These are phyloP conservation scores for Claviceps purpurea DNA, from an alignment of 2,329 filamentous ascomycete species.

Conservation along the genomic window DNA sequence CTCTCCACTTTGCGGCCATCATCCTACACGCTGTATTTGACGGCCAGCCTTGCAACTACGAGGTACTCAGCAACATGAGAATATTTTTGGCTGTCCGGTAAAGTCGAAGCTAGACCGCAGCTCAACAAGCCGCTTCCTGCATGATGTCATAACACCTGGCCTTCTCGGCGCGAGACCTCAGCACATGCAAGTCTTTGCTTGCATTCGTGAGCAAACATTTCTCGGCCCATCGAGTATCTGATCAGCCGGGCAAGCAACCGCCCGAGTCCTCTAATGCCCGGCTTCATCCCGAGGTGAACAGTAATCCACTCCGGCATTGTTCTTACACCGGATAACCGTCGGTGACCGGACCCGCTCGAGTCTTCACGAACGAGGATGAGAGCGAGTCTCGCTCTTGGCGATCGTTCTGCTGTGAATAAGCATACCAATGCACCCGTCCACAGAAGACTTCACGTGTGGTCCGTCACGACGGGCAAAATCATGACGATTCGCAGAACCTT, in stretches of 20 bases:
- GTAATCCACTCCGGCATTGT: not conserved
- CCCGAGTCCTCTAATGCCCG: not conserved
- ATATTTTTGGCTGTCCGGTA: not conserved
- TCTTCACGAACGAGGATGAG: too few relatives aligned
- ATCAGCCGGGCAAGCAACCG: not conserved
- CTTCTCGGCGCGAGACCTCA: not conserved
- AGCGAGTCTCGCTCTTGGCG: too few relatives aligned
- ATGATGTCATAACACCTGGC: not conserved
- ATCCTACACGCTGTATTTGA: not conserved
- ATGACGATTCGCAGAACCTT: too few relatives aligned
- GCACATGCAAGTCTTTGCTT: not conserved
- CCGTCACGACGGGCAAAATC: too few relatives aligned
- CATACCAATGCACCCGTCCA: too few relatives aligned
- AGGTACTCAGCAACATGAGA: not conserved
- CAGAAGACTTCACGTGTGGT: too few relatives aligned
- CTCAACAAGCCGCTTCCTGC: not conserved
- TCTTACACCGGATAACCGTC: too few relatives aligned
- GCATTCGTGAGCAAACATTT: not conserved
- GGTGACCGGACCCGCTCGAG: too few relatives aligned
- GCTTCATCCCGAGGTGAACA: not conserved
- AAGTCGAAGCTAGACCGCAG: not conserved
- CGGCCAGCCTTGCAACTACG: not conserved
- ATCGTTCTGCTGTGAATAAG: too few relatives aligned
- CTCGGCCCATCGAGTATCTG: not conserved
- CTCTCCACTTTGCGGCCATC: not conserved